Evolutionary conservation across 176 grass and related monocot species (phyloP), one percentile per base, ranked within the genome.

Genomic region (Pharus latifolius): DNA sequence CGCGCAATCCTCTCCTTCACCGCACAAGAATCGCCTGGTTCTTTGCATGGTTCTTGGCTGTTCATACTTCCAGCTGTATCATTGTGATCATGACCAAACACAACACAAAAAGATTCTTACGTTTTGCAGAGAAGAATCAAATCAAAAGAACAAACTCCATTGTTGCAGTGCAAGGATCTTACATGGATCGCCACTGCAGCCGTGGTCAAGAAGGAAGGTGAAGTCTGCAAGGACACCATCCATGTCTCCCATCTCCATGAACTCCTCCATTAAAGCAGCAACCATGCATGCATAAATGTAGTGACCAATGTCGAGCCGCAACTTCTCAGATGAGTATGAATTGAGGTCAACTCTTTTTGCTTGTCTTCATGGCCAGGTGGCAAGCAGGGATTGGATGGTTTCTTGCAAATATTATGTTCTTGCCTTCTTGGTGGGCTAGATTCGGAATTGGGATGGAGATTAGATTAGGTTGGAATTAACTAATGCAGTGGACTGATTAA

Each of bases 1-100:
- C 80, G 94, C 46, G 86, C 77, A 66, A 97, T 82, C 70, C 82
- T 63, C 73, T 92, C 83, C 79, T 97, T 97, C 76, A 92, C 69
- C 58, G 45, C 42, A 18, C 33, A 75, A 15, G 70, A 69, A 19
- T 25, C n/a, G 32, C 74, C 69, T 28, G 70, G n/a, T n/a, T n/a
- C n/a, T n/a, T n/a, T n/a, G n/a, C n/a, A n/a, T n/a, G n/a, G n/a
- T n/a, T n/a, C n/a, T n/a, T n/a, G n/a, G n/a, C n/a, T n/a, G n/a
- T n/a, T n/a, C n/a, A n/a, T n/a, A n/a, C n/a, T n/a, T n/a, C n/a
- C n/a, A n/a, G n/a, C n/a, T n/a, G n/a, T n/a, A n/a, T n/a, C n/a
- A n/a, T n/a, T n/a, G n/a, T n/a, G n/a, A n/a, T n/a, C n/a, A n/a
- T n/a, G n/a, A n/a, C n/a, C n/a, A n/a, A n/a, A n/a, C n/a, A n/a